Base-by-base conservation (phyloP, 495 filamentous ascomycete species). In the Xylaria telfairii region DNA sequence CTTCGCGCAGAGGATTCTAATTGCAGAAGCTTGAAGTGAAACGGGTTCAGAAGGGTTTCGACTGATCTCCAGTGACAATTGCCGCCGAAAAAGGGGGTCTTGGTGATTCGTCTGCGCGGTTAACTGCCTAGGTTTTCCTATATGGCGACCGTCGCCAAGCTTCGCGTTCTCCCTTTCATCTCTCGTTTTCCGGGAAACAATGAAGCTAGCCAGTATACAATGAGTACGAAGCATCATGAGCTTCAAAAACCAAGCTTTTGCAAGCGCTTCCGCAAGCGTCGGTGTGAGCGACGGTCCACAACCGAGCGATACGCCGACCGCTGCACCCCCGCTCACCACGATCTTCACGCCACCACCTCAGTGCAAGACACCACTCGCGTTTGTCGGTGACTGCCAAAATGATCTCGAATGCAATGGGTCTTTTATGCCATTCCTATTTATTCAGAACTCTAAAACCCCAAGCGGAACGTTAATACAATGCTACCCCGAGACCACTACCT, bases 21-120 rank as follows among this genome's bases (percentile, higher is more conserved):
- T 47, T 34, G 42, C 44, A 65, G 24, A 37, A 10, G 19, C 28
- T 65, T 19, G 62, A 21, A 37, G 62, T 65, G 62, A 65, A 65
- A 65, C 62, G 44, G 44, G 28, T 65, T 65, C 62, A 65, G 28
- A 65, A 49, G 44, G 44, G 62, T 65, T 49, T 51, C 62, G 62
- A 49, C 62, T 65, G 42, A 65, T 65, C 10, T 47, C 62, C 5
- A 8, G 19, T 13, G 19, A 1, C 34, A n/a, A 32, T 46, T 7
- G 17, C 46, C 19, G 44, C 28, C 44, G 28, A 28, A 51, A n/a
- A 49, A 65, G 62, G 62, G 44, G 62, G 12, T 26, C 26, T 49
- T 21, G 44, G 37, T 37, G 24, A 0, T 26, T 28, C 44, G 3
- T 37, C 26, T 34, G 8, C 15, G 13, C 42, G 8, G 26, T 30